Conservation (phyloP, 352 stramenopile genomes). For the Plasmopara halstedii region DNA sequence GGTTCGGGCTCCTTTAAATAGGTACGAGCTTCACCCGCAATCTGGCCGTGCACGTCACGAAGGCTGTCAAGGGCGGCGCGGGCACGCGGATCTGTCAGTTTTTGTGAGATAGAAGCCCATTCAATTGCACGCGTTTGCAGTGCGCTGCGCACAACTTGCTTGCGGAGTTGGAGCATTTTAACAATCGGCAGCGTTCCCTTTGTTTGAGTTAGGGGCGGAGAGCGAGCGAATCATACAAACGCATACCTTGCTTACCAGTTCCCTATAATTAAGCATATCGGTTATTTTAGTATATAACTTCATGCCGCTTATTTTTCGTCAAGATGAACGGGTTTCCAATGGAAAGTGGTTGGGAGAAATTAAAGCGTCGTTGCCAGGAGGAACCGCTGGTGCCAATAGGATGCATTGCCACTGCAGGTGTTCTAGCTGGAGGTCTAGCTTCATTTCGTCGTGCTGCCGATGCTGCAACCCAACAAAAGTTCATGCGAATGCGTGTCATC, state of each 20-base stretch:
- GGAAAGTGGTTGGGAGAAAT: slow-evolving; percentile 74
- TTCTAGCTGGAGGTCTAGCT: slow-evolving; percentile 52
- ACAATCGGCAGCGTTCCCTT: slow-evolving; percentile 2
- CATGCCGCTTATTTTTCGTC: neutral
- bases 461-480: slow-evolving; percentile 67
- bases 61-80: slow-evolving; percentile 72
- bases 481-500: slow-evolving; percentile 67
- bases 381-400: slow-evolving; percentile 75
- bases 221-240: slow-evolving; percentile 11
- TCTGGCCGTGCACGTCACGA: slow-evolving; percentile 70
- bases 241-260: slow-evolving; percentile 6
- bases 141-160: slow-evolving; percentile 65
- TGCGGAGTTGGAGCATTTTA: slow-evolving; percentile 66
- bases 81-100: slow-evolving; percentile 69
- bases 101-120: slow-evolving; percentile 62
- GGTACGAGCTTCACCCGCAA: slow-evolving; percentile 59
- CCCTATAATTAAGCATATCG: neutral
- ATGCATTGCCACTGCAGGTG: slow-evolving; percentile 48
- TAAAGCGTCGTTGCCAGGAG: slow-evolving; percentile 62
- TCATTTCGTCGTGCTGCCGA: slow-evolving; percentile 64
- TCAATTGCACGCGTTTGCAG: slow-evolving; percentile 49
- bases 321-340: slow-evolving; percentile 28
- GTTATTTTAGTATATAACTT: neutral
- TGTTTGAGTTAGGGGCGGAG: slow-evolving; percentile 22
- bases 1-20: slow-evolving; percentile 72